A percentile compares a stretch with the other conserved stretches of the same genome.
These are phyloP conservation scores for Auriscalpium microsporum DNA, from an alignment of 768 basidiomycete genomes.

Conservation along the genomic window DNA sequence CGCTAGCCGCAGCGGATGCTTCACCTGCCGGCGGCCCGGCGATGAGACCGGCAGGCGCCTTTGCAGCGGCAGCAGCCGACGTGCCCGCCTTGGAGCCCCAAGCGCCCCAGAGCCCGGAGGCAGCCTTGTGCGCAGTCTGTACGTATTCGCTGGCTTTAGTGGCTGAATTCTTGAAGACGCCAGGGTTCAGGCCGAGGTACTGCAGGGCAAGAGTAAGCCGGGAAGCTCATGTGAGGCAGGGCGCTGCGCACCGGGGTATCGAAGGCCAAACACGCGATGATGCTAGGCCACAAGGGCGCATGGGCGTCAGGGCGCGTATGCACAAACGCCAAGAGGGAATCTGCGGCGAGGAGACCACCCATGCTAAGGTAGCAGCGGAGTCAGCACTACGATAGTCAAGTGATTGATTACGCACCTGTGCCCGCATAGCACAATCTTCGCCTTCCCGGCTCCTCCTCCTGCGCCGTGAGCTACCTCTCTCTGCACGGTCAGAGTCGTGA, in stretches of 20 bases:
- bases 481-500: slow-evolving; percentile 81
- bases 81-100: slow-evolving; percentile 30
- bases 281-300: slow-evolving; percentile 79
- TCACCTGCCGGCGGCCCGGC: slow-evolving; percentile 5
- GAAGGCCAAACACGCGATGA: slow-evolving; percentile 78
- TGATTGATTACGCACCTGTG: slow-evolving; percentile 51
- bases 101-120: slow-evolving; percentile 52
- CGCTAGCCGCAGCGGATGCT: slow-evolving; percentile 5
- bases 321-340: slow-evolving; percentile 68
- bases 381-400: neutral
- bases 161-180: slow-evolving; percentile 76
- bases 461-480: slow-evolving; percentile 67
- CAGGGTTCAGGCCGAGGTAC: slow-evolving; percentile 85
- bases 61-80: slow-evolving; percentile 25
- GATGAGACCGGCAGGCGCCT: slow-evolving; percentile 19
- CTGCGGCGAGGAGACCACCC: slow-evolving; percentile 87
- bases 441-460: slow-evolving; percentile 65
- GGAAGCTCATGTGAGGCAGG: neutral
- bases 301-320: slow-evolving; percentile 53
- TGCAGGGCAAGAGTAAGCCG: slow-evolving; percentile 21
- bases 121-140: slow-evolving; percentile 53
- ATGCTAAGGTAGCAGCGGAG: slow-evolving; percentile 43
- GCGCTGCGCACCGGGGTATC: slow-evolving; percentile 77
- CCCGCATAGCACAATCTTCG: slow-evolving; percentile 80
- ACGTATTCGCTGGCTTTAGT: slow-evolving; percentile 69